Base-by-base conservation (phyloP, 495 filamentous ascomycete species). In the Barbatosphaeria neglecta region DNA sequence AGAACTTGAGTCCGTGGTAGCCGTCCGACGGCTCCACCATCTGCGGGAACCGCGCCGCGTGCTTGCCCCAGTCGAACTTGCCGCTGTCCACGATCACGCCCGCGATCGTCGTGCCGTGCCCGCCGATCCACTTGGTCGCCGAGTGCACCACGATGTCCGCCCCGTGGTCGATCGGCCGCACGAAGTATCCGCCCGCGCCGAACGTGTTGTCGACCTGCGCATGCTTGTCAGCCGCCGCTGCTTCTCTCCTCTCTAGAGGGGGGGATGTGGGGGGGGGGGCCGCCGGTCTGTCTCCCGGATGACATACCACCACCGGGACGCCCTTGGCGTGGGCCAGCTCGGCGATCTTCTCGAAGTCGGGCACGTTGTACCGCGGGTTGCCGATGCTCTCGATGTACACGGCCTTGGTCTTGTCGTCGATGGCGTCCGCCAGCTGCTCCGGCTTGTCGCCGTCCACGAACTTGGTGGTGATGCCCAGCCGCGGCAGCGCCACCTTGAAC, bases 91-190 rank as follows among this genome's bases (percentile, higher is more conserved):
- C 69, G 13, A 98, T 75, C 17, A 96, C 76, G 37, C 93, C 92
- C 22, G 76, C 92, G 52, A 98, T 87, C 6, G 93, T 97, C 23
- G 93, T 97, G 37, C 92, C 92, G 63, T 98, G 92, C 27, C 92
- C 92, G 33, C 92, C 92, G 43, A 98, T 97, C 92, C 92, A 98
- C 65, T 98, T 98, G 17, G 92, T 98, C 10, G 92, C 90, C 25
- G 83, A 89, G 70, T 96, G 89, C 9, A 97, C 87, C 39, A 98
- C 78, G 47, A 98, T 95, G 56, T 98, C 92, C 43, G 84, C 86
- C 47, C 93, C 93, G 62, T 94, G 84, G 6, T 93, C 83, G 56
- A 98, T 92, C 18, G 93, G 93, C 1, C 84, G 81, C 47, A 81
- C 71, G 56, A 88, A 90, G 74, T 86, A 97, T 24, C 92, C 93